phyloP scores from a whole-genome alignment of 345 rosid genomes.

The Heritiera littoralis region DNA sequence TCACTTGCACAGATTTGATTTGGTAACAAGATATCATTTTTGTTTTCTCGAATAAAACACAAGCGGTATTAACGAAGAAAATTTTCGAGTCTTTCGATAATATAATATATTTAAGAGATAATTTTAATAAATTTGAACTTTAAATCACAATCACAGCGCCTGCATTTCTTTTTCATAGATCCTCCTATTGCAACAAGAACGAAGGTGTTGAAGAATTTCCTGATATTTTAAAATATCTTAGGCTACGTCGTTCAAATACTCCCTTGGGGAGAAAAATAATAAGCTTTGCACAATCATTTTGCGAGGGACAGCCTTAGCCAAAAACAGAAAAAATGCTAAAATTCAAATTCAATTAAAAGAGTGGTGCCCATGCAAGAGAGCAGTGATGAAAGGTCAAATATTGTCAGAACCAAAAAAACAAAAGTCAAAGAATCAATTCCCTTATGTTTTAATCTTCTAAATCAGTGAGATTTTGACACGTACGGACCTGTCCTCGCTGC shows the following conservation, averaged over 20 bases:
- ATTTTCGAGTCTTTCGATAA: no score
- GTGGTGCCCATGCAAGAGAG: background rate
- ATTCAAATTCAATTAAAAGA: background rate
- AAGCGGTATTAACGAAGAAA: no score
- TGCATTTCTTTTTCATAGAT: no score
- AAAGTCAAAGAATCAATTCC: constrained; percentile 6
- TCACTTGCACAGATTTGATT: no score
- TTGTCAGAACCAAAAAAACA: background rate
- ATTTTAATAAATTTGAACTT: no score
- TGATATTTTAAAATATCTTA: background rate
- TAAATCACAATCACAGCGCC: no score
- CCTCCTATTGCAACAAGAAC: no score
- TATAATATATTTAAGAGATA: no score
- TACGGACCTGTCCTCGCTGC: background rate
- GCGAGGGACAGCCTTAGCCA: background rate
- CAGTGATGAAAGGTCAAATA: background rate
- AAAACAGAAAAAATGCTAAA: background rate
- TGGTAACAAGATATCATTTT: no score
- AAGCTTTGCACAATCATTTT: no score
- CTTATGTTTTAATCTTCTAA: background rate
- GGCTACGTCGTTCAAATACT: background rate
- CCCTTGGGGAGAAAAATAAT: background rate
- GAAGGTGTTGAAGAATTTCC: no score
- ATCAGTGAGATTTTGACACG: background rate
- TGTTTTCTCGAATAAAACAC: no score